Percentiles rank a stretch among this genome's conserved stretches.
phyloP scores from a whole-genome alignment of 768 basidiomycete species.

The Kwoniella sp. region DNA sequence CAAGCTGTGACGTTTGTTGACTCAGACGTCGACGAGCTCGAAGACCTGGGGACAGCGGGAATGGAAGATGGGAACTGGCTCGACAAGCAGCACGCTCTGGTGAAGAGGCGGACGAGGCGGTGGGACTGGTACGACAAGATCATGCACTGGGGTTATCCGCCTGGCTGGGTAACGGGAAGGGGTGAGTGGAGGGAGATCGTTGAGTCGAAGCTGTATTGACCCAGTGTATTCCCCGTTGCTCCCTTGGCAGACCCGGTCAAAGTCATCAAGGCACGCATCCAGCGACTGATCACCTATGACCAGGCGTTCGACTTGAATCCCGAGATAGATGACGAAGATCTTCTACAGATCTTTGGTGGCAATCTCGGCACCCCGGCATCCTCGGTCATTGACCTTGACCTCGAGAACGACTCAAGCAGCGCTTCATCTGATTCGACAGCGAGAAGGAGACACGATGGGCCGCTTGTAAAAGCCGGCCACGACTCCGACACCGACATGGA shows the following conservation, averaged over 20 bases:
- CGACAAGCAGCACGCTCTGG: slow-evolving; percentile 4
- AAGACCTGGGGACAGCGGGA: slow-evolving; percentile 1
- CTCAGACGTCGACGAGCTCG: background rate
- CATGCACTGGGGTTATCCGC: slow-evolving; percentile 41
- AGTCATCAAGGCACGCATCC: slow-evolving; percentile 20
- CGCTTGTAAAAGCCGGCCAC: too few species aligned
- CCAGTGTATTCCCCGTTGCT: background rate
- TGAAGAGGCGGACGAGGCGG: slow-evolving; percentile 1
- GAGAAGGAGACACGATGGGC: too few species aligned
- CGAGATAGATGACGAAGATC: slow-evolving; percentile 15
- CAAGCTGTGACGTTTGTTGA: slow-evolving; percentile 29
- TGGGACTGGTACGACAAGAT: slow-evolving; percentile 38
- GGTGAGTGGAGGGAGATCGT: slow-evolving; percentile 18
- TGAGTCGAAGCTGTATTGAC: too few species aligned
- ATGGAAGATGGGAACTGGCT: slow-evolving; percentile 1
- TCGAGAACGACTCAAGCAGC: background rate
- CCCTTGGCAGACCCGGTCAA: slow-evolving; percentile 27
- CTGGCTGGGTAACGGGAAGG: slow-evolving; percentile 31
- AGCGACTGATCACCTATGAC: background rate
- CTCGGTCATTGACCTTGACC: background rate
- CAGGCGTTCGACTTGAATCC: slow-evolving; percentile 3
- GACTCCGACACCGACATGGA: background rate
- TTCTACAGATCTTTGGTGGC: slow-evolving; percentile 26
- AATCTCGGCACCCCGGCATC: slow-evolving; percentile 10
- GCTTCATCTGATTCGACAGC: background rate